phyloP scores from a whole-genome alignment of 2,329 filamentous ascomycete genomes.

The Sporothrix dimorphospora region DNA sequence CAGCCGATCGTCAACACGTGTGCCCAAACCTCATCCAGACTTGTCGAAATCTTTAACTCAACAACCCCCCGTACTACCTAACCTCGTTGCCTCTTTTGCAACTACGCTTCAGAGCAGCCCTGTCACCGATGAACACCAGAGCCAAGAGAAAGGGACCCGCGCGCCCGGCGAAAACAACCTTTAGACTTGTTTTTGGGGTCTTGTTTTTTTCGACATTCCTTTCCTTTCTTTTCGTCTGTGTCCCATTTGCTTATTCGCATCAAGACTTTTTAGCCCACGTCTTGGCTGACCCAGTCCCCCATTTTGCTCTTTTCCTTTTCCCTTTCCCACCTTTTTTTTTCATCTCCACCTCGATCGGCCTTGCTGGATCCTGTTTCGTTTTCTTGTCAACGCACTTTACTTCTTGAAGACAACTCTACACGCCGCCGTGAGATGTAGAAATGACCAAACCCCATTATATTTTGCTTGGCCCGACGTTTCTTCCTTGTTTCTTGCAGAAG shows the following conservation, averaged over 20 bases:
- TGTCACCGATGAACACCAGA: background rate
- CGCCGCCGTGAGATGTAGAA: background rate
- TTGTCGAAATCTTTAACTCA: constrained; percentile 20
- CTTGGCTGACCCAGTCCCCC: background rate
- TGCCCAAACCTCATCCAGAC: constrained; percentile 18
- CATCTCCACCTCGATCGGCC: background rate
- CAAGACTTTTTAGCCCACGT: background rate
- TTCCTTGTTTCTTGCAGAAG: background rate
- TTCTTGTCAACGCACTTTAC: background rate
- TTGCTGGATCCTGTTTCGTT: background rate
- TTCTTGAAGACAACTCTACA: background rate
- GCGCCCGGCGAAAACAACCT: constrained; percentile 9
- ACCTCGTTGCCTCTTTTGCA: background rate
- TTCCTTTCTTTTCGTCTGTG: background rate
- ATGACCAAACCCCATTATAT: background rate
- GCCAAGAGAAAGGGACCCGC: background rate
- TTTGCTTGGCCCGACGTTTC: constrained; percentile 1
- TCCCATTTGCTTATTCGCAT: constrained; percentile 1
- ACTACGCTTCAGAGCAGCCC: background rate
- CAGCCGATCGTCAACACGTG: constrained; percentile 24
- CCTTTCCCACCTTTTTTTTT: background rate
- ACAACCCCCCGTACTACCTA: background rate
- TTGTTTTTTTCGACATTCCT: background rate
- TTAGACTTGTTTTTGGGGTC: background rate
- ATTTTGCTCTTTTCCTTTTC: background rate